phyloP scores from a whole-genome alignment of 257 asterid genomes.

The Nicotiana otophora region DNA sequence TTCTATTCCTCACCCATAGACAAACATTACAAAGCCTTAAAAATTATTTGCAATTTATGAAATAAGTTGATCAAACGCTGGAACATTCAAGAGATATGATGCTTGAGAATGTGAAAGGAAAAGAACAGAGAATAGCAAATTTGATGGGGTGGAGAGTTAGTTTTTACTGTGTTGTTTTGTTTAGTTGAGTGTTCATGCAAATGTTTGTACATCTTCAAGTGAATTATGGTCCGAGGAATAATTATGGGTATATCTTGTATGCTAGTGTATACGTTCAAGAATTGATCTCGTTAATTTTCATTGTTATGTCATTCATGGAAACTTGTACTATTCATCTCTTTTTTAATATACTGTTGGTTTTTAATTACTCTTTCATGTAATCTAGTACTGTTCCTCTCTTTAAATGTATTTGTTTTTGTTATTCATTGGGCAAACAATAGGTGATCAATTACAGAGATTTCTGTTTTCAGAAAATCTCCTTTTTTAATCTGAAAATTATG shows the following conservation, averaged over 20 bases:
- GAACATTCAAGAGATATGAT: not conserved
- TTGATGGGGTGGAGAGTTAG: not conserved
- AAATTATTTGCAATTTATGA: not conserved
- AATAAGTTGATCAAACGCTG: not conserved
- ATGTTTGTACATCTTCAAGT: conserved; percentile 7
- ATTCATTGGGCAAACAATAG: not conserved
- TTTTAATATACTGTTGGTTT: not conserved
- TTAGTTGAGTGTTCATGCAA: conserved; percentile 7
- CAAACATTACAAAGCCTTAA: not conserved
- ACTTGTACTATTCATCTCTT: not conserved
- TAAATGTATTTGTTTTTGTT: not conserved
- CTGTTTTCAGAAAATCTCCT: not conserved
- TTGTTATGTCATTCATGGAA: not conserved
- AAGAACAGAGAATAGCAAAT: not conserved
- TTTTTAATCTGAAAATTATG: not conserved
- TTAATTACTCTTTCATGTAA: not conserved
- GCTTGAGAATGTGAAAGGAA: not conserved
- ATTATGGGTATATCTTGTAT: not conserved
- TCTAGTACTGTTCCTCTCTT: not conserved
- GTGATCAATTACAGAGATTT: not conserved
- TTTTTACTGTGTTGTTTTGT: not conserved
- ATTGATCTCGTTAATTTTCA: not conserved
- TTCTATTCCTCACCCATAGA: conserved; percentile 15
- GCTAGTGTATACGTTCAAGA: not conserved
- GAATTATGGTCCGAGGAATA: not conserved